These are phyloP conservation scores for Setaria italica DNA, from an alignment of 202 grass and related monocot species.

Conservation along the genomic window DNA sequence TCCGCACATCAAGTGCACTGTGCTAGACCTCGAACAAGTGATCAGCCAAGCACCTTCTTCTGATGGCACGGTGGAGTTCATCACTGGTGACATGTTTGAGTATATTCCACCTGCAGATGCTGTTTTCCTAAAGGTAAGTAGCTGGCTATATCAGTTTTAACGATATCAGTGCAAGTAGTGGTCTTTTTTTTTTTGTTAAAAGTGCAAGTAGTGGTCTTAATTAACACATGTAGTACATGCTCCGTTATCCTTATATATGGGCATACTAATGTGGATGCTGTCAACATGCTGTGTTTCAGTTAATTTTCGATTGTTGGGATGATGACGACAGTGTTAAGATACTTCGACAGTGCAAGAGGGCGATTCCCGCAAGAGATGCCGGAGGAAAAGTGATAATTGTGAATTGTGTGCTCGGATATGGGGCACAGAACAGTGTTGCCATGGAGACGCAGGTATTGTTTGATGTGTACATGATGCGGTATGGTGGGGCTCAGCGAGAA, in stretches of 20 bases:
- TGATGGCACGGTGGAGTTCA: background rate
- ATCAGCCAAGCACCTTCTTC: background rate
- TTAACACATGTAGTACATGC: no score
- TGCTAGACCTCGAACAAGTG: background rate
- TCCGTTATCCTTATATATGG: no score
- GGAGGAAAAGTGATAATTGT: slow-evolving; percentile 31
- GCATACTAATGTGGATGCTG: no score
- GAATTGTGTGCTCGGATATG: background rate
- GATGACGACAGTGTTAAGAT: background rate
- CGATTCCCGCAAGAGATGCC: background rate
- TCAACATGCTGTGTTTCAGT: background rate
- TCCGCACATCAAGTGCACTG: background rate
- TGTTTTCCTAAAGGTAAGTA: background rate
- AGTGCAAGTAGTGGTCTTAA: no score
- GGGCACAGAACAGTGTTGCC: background rate
- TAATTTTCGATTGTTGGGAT: background rate
- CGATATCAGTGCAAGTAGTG: no score
- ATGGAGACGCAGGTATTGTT: background rate
- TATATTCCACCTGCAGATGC: background rate
- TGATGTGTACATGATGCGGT: background rate
- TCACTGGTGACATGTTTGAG: background rate
- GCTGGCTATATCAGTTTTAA: no score
- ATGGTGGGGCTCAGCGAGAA: background rate
- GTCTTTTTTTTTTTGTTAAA: no score
- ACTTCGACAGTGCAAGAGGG: slow-evolving; percentile 3